phyloP scores from a whole-genome alignment of 768 basidiomycete species.

The Amanita polypyramis region DNA sequence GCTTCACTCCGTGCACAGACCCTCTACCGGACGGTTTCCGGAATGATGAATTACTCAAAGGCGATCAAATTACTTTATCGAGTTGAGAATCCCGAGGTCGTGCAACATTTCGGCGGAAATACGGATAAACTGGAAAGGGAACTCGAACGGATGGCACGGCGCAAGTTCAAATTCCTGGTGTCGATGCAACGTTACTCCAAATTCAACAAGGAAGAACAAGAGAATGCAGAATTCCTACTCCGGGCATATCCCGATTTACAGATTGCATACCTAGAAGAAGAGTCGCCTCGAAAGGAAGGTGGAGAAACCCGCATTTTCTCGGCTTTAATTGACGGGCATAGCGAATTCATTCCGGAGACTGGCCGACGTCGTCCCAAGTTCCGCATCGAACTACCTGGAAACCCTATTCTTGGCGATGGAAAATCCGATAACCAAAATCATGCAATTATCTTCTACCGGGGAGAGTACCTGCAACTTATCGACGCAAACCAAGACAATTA shows the following conservation, averaged over 20 bases:
- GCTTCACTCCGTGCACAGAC: constrained; percentile 98
- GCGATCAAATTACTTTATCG: constrained; percentile 99
- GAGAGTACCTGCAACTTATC: constrained; percentile 98
- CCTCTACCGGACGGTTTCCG: constrained; percentile 95
- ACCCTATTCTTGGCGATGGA: constrained; percentile 97
- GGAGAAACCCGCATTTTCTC: constrained; percentile 95
- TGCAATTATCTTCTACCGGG: constrained; percentile 98
- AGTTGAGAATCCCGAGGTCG: constrained; percentile 98
- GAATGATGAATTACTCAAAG: constrained; percentile 99
- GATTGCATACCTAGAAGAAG: constrained; percentile 97
- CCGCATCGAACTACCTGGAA: constrained; percentile 95
- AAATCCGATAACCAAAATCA: constrained; percentile 99
- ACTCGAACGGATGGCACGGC: constrained; percentile 92
- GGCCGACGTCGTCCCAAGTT: constrained; percentile 92
- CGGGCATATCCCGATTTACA: constrained; percentile 98
- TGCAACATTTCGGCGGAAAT: constrained; percentile 94
- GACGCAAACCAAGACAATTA: constrained; percentile 99
- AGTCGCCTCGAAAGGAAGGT: constrained; percentile 86
- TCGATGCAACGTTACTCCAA: constrained; percentile 99
- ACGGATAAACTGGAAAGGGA: constrained; percentile 95
- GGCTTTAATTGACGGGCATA: constrained; percentile 94
- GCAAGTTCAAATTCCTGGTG: constrained; percentile 99
- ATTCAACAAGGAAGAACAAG: constrained; percentile 98
- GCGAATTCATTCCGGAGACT: constrained; percentile 85
- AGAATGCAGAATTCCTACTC: constrained; percentile 96